Percentiles rank a stretch among this genome's conserved stretches.
Evolutionary conservation across 352 stramenopile species (phyloP).

Genomic region (Phytophthora palmivora): DNA sequence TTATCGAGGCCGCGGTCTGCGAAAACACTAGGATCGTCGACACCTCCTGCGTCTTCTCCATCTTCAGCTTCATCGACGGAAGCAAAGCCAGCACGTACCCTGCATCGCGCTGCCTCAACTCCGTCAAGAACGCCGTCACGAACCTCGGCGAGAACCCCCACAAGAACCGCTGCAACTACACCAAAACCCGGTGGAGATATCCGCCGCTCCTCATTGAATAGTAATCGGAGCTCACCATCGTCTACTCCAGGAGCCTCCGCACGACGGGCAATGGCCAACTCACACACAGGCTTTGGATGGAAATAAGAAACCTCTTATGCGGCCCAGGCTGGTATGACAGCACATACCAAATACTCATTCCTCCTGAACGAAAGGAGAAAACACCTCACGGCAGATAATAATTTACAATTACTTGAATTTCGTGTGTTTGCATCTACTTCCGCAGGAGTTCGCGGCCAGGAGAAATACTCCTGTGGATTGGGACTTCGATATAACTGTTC

Average conservation of each 20-base stretch:
- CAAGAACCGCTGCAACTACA: conserved; percentile 13
- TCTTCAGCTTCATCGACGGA: conserved; percentile 27
- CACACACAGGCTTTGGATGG: conserved; percentile 38
- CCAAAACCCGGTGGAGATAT: conserved; percentile 12
- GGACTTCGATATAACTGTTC: not conserved
- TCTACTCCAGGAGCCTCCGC: conserved; percentile 19
- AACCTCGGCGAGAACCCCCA: conserved; percentile 23
- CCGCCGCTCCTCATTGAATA: conserved; percentile 33
- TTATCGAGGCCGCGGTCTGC: conserved; percentile 33
- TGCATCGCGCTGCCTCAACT: conserved; percentile 32
- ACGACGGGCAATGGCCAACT: conserved; percentile 25
- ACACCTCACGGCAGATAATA: conserved; percentile 13
- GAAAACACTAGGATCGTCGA: conserved; percentile 21
- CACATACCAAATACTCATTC: not conserved
- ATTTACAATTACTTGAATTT: conserved; percentile 20
- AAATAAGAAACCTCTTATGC: conserved; percentile 23
- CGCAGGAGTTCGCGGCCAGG: conserved; percentile 17
- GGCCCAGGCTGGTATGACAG: conserved; percentile 1
- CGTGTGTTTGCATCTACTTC: conserved; percentile 26
- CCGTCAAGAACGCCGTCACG: conserved; percentile 4
- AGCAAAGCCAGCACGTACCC: conserved; percentile 26
- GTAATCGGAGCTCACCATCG: conserved; percentile 25
- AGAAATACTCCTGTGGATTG: conserved; percentile 8
- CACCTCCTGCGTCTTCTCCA: conserved; percentile 27
- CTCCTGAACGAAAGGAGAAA: conserved; percentile 17